Base-by-base conservation (phyloP, 2,329 filamentous ascomycete genomes). In the Penicillium brasilianum region DNA sequence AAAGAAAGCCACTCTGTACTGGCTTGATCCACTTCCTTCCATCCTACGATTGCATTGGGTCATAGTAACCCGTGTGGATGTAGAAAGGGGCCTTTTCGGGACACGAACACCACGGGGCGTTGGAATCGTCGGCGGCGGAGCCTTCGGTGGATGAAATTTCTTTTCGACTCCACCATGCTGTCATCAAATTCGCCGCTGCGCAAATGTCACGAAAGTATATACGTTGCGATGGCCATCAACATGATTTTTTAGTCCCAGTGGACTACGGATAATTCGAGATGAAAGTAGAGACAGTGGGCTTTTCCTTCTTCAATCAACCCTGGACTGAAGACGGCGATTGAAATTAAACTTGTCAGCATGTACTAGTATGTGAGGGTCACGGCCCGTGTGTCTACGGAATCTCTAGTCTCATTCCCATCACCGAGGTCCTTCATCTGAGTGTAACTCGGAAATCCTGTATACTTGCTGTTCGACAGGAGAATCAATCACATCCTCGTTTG, bases 131-230 rank as follows among this genome's bases (percentile, higher is more conserved):
- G 4, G 46, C 4, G 18, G 50, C 34, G 50, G 34, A 53, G n/a
- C 34, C 16, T 16, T 53, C 20, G 50, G 34, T 22, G 50, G 36
- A 53, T 25, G 50, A 53, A 25, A 51, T 51, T 51, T 53, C 32
- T 50, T 34, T 34, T 28, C 10, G 34, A 28, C 48, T 50, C 48
- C 48, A 50, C 30, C 20, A 53, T n/a, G 20, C 20, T 18, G 20
- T 37, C 50, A 53, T n/a, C 36, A 28, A 28, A 37, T 32, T 39
- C 20, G 34, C 50, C 18, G 50, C 50, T 28, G 44, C 22, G 28
- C 25, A 25, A n/a, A 48, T 30, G 5, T 48, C 44, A 16, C 16
- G 44, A 30, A 48, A 30, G 7, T 48, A 9, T 11, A 48, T 34
- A 34, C 32, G 11, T 48, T 10, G 9, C 30, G 2, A 43, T 22